A percentile compares a stretch with the other conserved stretches of the same genome.
phyloP scores from a whole-genome alignment of 768 basidiomycete species.

The Gymnopilus dilepis region DNA sequence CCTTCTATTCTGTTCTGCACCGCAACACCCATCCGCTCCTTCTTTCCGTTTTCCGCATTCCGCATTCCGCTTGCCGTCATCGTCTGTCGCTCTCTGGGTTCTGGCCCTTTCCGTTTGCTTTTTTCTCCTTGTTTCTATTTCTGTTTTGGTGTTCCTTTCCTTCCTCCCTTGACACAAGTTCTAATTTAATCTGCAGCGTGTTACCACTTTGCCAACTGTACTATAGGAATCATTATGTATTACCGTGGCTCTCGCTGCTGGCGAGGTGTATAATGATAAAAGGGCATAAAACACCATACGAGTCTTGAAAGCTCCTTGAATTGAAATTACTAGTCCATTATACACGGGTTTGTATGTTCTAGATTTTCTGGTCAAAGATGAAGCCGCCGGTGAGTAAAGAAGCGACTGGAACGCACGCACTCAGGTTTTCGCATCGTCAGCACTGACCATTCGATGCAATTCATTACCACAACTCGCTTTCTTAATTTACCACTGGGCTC shows the following conservation, averaged over 20 bases:
- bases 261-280: background rate
- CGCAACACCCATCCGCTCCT: background rate
- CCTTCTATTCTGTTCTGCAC: background rate
- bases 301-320: background rate
- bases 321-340: background rate
- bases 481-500: too few relatives aligned
- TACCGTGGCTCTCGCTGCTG: background rate
- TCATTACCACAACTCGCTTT: too few relatives aligned
- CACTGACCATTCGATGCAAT: background rate
- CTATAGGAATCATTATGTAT: background rate
- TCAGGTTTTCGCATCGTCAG: background rate
- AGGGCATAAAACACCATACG: background rate
- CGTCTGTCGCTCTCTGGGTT: too few relatives aligned
- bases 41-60: background rate
- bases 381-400: background rate
- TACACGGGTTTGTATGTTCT: background rate
- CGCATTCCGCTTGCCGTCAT: background rate
- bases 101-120: too few relatives aligned
- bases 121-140: too few relatives aligned
- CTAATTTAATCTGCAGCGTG: background rate
- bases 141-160: background rate
- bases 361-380: background rate
- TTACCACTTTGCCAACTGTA: background rate
- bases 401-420: background rate
- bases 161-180: background rate